A percentile compares a stretch with the other conserved stretches of the same genome.
Evolutionary conservation across 345 rosid species (phyloP).

Genomic region (Bruguiera parviflora): DNA sequence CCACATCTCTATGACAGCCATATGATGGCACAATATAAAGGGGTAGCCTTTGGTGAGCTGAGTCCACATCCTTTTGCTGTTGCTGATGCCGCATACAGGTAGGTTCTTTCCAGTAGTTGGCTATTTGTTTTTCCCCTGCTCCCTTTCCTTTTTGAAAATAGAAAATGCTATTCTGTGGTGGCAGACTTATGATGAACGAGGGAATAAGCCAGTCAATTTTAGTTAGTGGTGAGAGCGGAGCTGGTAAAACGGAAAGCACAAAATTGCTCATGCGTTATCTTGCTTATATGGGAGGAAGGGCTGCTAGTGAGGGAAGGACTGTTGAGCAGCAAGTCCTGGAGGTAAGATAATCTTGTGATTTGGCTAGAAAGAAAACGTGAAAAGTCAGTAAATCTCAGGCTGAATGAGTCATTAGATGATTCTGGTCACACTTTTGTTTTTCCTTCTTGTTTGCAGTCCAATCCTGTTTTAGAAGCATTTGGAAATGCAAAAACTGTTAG

Average conservation of each 20-base stretch:
- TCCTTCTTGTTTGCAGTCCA: constrained; percentile 50
- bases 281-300: constrained; percentile 99
- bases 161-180: constrained; percentile 34
- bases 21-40: constrained; percentile 66
- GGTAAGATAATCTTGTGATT: constrained; percentile 43
- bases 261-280: constrained; percentile 94
- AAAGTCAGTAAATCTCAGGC: constrained; percentile 11
- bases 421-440: constrained; percentile 1
- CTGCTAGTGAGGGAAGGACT: constrained; percentile 81
- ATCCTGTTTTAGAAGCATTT: constrained; percentile 90
- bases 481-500: constrained; percentile 90
- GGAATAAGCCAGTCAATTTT: constrained; percentile 65
- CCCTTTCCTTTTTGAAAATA: background rate
- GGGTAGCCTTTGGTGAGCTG: constrained; percentile 61
- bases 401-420: constrained; percentile 4
- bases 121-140: background rate
- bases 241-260: constrained; percentile 95
- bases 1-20: constrained; percentile 68
- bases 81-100: constrained; percentile 63
- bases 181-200: constrained; percentile 78
- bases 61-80: constrained; percentile 65
- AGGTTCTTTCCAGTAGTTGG: background rate
- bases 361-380: background rate
- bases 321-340: constrained; percentile 98
- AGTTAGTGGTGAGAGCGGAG: constrained; percentile 93